A percentile compares a stretch with the other conserved stretches of the same genome.
phyloP scores from a whole-genome alignment of 2,329 filamentous ascomycete species.

The Calonectria pauciramosa region DNA sequence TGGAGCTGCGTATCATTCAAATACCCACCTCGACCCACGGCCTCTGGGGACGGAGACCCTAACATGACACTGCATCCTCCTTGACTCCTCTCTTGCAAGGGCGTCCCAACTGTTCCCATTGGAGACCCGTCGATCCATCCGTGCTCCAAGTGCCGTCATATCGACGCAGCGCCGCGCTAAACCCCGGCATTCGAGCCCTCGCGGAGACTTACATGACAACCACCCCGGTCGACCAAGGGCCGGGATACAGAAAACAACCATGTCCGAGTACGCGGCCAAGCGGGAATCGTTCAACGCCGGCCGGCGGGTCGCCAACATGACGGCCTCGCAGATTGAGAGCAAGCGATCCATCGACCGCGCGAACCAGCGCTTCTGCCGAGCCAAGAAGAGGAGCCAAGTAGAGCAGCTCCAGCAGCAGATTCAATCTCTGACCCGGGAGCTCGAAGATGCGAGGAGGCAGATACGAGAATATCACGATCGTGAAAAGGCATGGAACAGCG shows the following conservation, averaged over 20 bases:
- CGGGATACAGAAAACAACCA: background rate
- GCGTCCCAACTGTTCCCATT: background rate
- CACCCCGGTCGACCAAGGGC: background rate
- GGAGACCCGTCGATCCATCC: conserved; percentile 4
- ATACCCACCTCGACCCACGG: conserved; percentile 23
- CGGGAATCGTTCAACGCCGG: conserved; percentile 29
- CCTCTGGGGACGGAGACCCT: background rate
- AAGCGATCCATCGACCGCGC: conserved; percentile 45
- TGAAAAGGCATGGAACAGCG: conserved; percentile 23
- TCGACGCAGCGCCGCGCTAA: background rate
- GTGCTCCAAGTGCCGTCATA: background rate
- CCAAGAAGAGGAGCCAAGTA: conserved; percentile 39
- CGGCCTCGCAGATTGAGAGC: conserved; percentile 38
- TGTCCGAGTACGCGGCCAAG: conserved; percentile 5
- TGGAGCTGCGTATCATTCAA: conserved; percentile 19
- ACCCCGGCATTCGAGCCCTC: background rate
- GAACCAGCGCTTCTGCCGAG: conserved; percentile 42
- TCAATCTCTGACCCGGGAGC: conserved; percentile 23
- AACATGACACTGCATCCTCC: conserved; percentile 18
- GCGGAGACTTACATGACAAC: conserved; percentile 1
- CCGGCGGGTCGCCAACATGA: conserved; percentile 41
- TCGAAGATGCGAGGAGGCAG: conserved; percentile 9
- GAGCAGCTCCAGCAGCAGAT: conserved; percentile 35
- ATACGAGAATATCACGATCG: conserved; percentile 19
- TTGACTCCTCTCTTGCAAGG: background rate